These are phyloP conservation scores for Tulasnella calospora DNA, from an alignment of 768 basidiomycete genomes.

Conservation along the genomic window DNA sequence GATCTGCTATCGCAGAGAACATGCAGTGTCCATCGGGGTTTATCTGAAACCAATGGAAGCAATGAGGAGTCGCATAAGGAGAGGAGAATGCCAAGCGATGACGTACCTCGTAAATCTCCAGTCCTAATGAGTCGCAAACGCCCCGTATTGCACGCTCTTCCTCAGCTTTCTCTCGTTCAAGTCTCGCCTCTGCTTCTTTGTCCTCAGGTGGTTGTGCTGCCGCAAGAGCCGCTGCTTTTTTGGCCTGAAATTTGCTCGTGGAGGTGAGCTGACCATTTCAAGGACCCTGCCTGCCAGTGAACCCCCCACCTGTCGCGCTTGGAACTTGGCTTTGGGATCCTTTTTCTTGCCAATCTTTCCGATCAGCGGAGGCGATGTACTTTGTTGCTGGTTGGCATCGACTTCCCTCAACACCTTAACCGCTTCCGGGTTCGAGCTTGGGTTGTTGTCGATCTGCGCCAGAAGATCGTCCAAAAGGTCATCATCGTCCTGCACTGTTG, in stretches of 20 bases:
- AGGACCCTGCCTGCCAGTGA: not conserved
- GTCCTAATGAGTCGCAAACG: slow-evolving; percentile 59
- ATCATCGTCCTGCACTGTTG: slow-evolving; percentile 43
- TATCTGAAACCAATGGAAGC: slow-evolving; percentile 49
- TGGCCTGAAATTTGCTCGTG: slow-evolving; percentile 46
- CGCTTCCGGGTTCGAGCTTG: slow-evolving; percentile 48
- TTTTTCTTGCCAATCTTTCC: slow-evolving; percentile 43
- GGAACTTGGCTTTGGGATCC: slow-evolving; percentile 58
- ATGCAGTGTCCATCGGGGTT: slow-evolving; percentile 95
- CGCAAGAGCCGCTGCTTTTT: slow-evolving; percentile 62
- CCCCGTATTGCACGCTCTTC: slow-evolving; percentile 61
- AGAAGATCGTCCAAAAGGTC: slow-evolving; percentile 71
- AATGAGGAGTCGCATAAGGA: not conserved
- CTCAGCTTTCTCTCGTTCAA: slow-evolving; percentile 60
- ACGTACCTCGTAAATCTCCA: slow-evolving; percentile 62
- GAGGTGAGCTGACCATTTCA: not conserved
- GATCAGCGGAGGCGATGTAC: slow-evolving; percentile 29
- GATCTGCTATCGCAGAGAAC: slow-evolving; percentile 90
- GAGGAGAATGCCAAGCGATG: not conserved
- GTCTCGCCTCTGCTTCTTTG: slow-evolving; percentile 52
- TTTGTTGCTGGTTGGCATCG: slow-evolving; percentile 37
- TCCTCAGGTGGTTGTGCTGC: slow-evolving; percentile 51
- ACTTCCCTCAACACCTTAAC: slow-evolving; percentile 47
- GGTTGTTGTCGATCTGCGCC: slow-evolving; percentile 66
- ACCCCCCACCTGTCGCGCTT: slow-evolving; percentile 60